Conservation (phyloP, 2,329 filamentous ascomycete genomes). For the Fusarium brevicatenulatum region DNA sequence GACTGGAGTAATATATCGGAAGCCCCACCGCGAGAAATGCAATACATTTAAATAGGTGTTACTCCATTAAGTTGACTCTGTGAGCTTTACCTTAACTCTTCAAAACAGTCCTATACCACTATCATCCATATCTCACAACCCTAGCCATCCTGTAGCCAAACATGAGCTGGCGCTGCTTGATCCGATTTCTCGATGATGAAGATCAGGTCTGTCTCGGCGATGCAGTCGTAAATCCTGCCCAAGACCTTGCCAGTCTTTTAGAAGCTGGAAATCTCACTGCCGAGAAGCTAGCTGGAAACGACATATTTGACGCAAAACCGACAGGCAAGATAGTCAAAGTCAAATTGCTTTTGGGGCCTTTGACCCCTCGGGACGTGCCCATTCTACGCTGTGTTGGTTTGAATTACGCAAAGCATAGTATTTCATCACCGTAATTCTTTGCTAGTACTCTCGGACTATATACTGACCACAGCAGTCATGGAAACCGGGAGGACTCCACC, state of each 20-base stretch:
- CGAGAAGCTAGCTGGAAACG: neutral
- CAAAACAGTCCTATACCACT: no score
- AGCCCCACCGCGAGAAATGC: neutral
- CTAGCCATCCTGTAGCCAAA: neutral
- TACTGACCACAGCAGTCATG: conserved; percentile 6
- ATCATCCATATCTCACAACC: no score
- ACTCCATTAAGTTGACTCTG: no score
- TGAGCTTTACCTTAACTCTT: no score
- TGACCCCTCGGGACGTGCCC: conserved; percentile 1
- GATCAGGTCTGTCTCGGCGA: conserved; percentile 2
- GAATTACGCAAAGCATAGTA: conserved; percentile 25
- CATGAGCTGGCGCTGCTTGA: conserved; percentile 13
- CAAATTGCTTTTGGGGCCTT: conserved; percentile 6
- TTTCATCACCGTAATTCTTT: neutral
- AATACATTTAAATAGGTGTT: neutral
- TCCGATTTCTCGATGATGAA: conserved; percentile 9
- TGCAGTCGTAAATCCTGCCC: neutral
- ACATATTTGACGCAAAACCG: neutral
- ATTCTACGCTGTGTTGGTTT: conserved; percentile 17
- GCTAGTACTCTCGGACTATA: no score
- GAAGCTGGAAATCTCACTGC: neutral
- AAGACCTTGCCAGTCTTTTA: neutral
- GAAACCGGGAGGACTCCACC: conserved; percentile 15
- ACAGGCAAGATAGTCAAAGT: neutral
- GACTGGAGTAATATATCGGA: neutral